phyloP scores from a whole-genome alignment of 1,139 yeast species.

The Zygoascus sp. region DNA sequence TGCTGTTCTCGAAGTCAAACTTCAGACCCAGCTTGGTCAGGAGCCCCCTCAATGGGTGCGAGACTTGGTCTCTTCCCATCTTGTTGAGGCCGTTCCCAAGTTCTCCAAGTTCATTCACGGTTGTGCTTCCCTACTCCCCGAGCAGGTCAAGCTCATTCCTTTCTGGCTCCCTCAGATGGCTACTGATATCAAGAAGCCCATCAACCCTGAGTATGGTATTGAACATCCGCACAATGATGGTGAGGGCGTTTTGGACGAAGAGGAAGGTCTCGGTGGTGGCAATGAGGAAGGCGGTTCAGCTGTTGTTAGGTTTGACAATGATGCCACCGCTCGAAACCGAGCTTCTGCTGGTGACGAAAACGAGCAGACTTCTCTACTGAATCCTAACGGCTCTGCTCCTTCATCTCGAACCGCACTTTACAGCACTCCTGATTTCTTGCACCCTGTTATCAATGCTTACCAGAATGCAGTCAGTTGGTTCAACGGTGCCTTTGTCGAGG shows the following conservation, averaged over 20 bases:
- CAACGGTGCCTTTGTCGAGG: conserved; percentile 26
- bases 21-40: conserved; percentile 96
- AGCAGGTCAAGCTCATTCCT: conserved; percentile 76
- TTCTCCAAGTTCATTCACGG: conserved; percentile 97
- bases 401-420: conserved; percentile 7
- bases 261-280: conserved; percentile 22
- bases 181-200: conserved; percentile 88
- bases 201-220: conserved; percentile 62
- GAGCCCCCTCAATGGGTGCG: conserved; percentile 98
- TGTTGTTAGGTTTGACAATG: conserved; percentile 27
- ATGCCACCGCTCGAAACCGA: conserved; percentile 22
- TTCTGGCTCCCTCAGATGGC: conserved; percentile 99
- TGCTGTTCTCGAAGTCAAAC: conserved; percentile 93
- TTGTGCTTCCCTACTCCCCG: conserved; percentile 81
- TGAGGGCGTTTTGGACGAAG: conserved; percentile 38
- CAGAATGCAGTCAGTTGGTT: conserved; percentile 24
- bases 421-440: conserved; percentile 11
- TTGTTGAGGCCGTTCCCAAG: conserved; percentile 97
- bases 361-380: conserved; percentile 30
- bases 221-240: conserved; percentile 47
- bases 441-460: conserved; percentile 16
- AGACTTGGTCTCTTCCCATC: conserved; percentile 82
- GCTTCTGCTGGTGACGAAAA: conserved; percentile 20
- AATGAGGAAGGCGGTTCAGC: conserved; percentile 15
- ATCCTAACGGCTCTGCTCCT: conserved; percentile 2